These are phyloP conservation scores for Termitomyces sp. DNA, from an alignment of 768 basidiomycete species.

Conservation along the genomic window DNA sequence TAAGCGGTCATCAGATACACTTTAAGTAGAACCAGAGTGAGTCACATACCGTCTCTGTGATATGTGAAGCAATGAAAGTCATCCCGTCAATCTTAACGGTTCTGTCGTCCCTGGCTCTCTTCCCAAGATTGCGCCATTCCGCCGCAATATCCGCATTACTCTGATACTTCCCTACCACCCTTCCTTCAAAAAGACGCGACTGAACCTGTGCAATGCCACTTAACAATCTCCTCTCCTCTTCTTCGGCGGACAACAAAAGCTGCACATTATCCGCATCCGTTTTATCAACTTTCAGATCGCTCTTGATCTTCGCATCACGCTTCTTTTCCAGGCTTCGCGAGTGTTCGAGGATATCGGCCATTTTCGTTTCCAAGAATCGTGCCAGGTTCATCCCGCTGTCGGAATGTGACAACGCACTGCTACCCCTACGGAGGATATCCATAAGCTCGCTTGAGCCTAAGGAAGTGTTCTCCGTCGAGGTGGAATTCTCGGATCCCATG, in stretches of 20 bases:
- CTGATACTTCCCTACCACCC: conserved; percentile 30
- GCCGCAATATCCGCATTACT: conserved; percentile 39
- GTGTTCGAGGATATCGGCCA: conserved; percentile 40
- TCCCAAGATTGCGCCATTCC: conserved; percentile 45
- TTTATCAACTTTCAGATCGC: conserved; percentile 25
- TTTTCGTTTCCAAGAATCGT: conserved; percentile 40
- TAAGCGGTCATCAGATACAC: conserved; percentile 1
- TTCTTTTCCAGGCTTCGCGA: conserved; percentile 40
- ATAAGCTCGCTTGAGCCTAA: conserved; percentile 46
- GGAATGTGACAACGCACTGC: conserved; percentile 44
- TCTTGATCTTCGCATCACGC: conserved; percentile 44
- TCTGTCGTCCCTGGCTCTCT: conserved; percentile 37
- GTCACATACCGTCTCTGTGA: conserved; percentile 12
- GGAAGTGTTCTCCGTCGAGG: conserved; percentile 20
- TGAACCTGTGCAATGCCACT: conserved; percentile 58
- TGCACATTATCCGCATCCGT: conserved; percentile 14
- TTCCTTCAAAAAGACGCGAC: conserved; percentile 57
- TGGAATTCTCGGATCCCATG: conserved; percentile 39
- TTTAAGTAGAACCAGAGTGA: background rate
- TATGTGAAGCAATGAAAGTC: conserved; percentile 23
- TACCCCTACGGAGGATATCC: conserved; percentile 55
- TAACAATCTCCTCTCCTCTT: conserved; percentile 48
- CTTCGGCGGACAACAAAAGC: conserved; percentile 41
- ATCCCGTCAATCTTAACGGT: conserved; percentile 30
- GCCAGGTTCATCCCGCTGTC: conserved; percentile 36